Percentiles rank a stretch among this genome's conserved stretches.
phyloP scores from a whole-genome alignment of 2,329 filamentous ascomycete species.

The Bipolaris victoriae region DNA sequence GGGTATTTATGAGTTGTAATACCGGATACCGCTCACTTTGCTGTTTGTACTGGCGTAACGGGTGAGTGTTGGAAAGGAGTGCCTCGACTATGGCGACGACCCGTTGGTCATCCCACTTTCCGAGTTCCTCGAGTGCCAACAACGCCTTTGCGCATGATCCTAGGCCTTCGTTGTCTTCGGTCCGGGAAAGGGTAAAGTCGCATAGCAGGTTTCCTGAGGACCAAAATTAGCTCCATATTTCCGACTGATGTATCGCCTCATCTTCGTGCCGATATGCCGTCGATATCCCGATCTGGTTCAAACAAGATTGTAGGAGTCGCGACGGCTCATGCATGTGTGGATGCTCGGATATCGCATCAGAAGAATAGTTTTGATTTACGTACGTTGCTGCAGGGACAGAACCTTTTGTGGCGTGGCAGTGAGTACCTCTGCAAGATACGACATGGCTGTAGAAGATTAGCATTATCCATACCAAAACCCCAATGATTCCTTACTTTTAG shows the following conservation, averaged over 20 bases:
- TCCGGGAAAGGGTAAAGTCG: conserved; percentile 68
- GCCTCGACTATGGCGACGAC: conserved; percentile 61
- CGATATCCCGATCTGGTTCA: no score
- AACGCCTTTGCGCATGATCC: conserved; percentile 66
- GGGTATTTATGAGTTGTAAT: conserved; percentile 64
- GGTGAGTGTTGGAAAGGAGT: conserved; percentile 59
- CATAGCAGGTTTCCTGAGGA: conserved; percentile 61
- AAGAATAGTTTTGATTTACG: conserved; percentile 15
- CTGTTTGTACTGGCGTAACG: conserved; percentile 67
- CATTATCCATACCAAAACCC: neutral
- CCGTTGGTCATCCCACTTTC: conserved; percentile 65
- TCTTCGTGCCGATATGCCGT: neutral
- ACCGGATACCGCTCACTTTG: conserved; percentile 67
- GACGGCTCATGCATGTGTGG: neutral
- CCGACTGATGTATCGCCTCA: neutral
- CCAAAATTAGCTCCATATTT: neutral
- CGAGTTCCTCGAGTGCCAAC: conserved; percentile 63
- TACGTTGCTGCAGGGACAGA: conserved; percentile 65
- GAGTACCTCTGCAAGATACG: conserved; percentile 60
- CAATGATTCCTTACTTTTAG: conserved; percentile 55
- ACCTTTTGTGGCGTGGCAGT: conserved; percentile 59
- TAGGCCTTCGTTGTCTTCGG: conserved; percentile 60
- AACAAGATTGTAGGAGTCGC: neutral
- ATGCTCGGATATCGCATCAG: neutral
- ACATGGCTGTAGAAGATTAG: conserved; percentile 48